phyloP scores from a whole-genome alignment of 192 early-diverging fungal species.

The Umbelopsis ramanniana region DNA sequence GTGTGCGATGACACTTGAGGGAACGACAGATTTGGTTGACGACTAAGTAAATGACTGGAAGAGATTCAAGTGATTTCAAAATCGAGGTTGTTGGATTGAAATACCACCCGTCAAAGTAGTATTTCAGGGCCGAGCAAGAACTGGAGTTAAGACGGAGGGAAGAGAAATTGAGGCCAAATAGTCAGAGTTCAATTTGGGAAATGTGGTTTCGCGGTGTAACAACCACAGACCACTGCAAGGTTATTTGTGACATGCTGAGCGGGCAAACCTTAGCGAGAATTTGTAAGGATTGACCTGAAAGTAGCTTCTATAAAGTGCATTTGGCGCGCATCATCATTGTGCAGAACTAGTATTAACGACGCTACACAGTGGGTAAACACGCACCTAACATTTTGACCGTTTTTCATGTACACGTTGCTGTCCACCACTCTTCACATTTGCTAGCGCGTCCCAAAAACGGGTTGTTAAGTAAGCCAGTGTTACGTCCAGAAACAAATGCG shows the following conservation, averaged over 20 bases:
- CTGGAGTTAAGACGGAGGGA: background rate
- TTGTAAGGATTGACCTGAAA: too few species aligned
- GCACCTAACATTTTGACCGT: too few species aligned
- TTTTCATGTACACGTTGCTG: too few species aligned
- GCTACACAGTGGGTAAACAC: too few species aligned
- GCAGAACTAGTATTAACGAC: background rate
- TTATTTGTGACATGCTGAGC: background rate
- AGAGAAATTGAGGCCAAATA: background rate
- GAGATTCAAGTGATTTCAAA: background rate
- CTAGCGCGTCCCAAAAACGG: background rate
- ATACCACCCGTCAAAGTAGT: background rate
- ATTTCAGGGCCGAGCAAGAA: background rate
- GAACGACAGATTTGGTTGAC: background rate
- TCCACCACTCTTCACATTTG: background rate
- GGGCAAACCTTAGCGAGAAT: too few species aligned
- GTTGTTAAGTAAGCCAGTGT: background rate
- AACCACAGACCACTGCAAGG: conserved; percentile 4
- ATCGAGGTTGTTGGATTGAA: background rate
- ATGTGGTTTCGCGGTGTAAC: conserved; percentile 8
- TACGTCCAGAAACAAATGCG: too few species aligned
- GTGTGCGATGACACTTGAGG: background rate
- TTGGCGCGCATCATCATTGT: background rate
- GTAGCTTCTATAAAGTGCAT: background rate
- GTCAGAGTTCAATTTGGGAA: background rate
- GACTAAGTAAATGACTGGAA: background rate